Base-by-base conservation (phyloP, 108 stramenopile genomes). In the Stephanodiscus minutulus region DNA sequence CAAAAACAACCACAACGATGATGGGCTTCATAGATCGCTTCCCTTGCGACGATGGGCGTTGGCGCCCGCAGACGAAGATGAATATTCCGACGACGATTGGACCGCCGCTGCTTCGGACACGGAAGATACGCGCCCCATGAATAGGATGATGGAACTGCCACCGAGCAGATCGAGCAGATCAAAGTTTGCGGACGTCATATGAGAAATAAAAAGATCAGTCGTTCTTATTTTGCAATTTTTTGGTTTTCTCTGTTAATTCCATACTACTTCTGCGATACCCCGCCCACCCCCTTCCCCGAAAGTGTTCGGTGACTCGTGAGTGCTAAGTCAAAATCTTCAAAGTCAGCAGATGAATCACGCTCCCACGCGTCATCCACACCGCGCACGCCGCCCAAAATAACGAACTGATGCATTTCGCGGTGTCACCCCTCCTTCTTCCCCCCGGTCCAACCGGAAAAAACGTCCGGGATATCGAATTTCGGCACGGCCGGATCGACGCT, bases 71-170 rank as follows among this genome's bases (percentile, higher is more conserved):
- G 54, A 65, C 22, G 64, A 73, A 64, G 53, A 65, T 22, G 69
- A 69, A 64, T 59, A 72, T 33, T 66, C 77, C 13, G 77, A 72
- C 68, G 79, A 80, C 35, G 79, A 80, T 56, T 80, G 79, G 79
- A 73, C 79, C 29, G 79, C 72, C 33, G 79, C 68, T 10, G 52
- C 66, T 49, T 72, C 70, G 7, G 72, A 73, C 29, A 21, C 18
- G 18, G 77, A 70, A 10, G 70, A 33, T 64, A 31, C 29, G 28
- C 54, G 76, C 25, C 36, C 46, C 9, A 58, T 33, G 46, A 58
- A 48, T 39, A 53, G 52, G 66, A 64, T 65, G 47, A 58, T 64
- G 41, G 61, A 50, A 24, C 20, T 80, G 35, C 43, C 71, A 33
- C 48, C 28, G 20, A 55, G 17, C 24, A 29, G 57, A 58, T 27